Base-by-base conservation (phyloP, 805 yeast species). In the Ogataea neopini region DNA sequence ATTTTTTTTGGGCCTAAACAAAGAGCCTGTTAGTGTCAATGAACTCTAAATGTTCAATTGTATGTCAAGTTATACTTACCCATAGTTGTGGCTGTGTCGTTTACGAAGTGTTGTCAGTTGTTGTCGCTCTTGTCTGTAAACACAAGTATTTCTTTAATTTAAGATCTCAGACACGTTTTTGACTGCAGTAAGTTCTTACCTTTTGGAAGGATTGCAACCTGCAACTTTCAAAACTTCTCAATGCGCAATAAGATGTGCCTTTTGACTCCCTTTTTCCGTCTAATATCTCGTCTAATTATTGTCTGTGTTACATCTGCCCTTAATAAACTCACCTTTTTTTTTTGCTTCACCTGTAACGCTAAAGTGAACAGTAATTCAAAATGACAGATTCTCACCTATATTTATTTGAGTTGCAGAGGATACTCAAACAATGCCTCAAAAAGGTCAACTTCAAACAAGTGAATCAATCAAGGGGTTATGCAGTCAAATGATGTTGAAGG, bases 1-100 rank as follows among this genome's bases (percentile, higher is more conserved):
- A 74, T 74, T 54, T 72, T 74, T 50, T 72, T 74, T 34, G 65
- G 57, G 15, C 58, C 67, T 56, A 34, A 3, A 30, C 6, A 9
- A 8, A 30, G 34, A 17, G 14, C n/a, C 39, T 39, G 46, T 47
- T 49, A 45, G 35, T 20, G 22, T 14, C 32, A 22, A 5, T 3
- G 2, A n/a, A 17, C 25, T 9, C 10, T 18, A 2, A 19, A 29
- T 9, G 13, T 8, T 13, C 30, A 28, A 9, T 20, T 15, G 29
- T 22, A n/a, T 6, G 2, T 29, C 5, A 7, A 8, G 7, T 5
- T 14, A 3, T 36, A 40, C 53, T 43, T 43, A 49, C 53, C 53
- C 53, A 49, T 49, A 33, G 26, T 26, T 43, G 10, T 6, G 17
- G 5, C n/a, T 28, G 14, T 14, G 11, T 20, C 7, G 13, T 25